Base-by-base conservation (phyloP, 768 basidiomycete genomes). In the Collybia sordida region DNA sequence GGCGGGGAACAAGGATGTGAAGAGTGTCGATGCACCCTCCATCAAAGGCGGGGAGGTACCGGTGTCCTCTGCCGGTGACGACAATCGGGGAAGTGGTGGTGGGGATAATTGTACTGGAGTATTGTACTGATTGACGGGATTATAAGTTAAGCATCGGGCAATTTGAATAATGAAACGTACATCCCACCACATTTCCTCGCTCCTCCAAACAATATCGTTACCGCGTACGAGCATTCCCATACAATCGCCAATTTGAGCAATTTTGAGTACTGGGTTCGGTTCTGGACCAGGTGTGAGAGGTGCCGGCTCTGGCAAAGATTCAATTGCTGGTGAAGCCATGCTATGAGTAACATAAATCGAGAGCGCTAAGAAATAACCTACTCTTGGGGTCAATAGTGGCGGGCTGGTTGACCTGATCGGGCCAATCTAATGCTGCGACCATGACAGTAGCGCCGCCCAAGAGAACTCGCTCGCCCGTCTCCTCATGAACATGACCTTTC, bases 111-210 rank as follows among this genome's bases (percentile, higher is more conserved):
- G 74, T 1, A 77, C 74, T 0, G 78, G 78, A 25, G 72, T 79
- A 64, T 78, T 77, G 57, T 61, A 74, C 63, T 63, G 49, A 5
- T 35, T 45, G 25, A 47, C 24, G 27, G 2, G 5, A 21, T n/a
- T 15, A 9, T 2, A 48, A 27, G 25, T 39, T 46, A 25, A n/a
- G n/a, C n/a, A n/a, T n/a, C n/a, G n/a, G n/a, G n/a, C n/a, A n/a
- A n/a, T n/a, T n/a, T n/a, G n/a, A n/a, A n/a, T n/a, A n/a, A n/a
- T n/a, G n/a, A n/a, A n/a, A 74, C 82, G 64, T 60, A 83, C 83
- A 12, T 77, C 79, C 80, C 92, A 93, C 83, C 93, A 94, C 90
- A 96, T 95, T 67, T 97, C 95, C 37, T 90, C 82, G 42, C 85
- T 89, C 25, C 93, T 78, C 85, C 93, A 97, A 1, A 84, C 81